Evolutionary conservation across 495 filamentous ascomycete species (phyloP).

Genomic region (Penicillium atrosanguineum): DNA sequence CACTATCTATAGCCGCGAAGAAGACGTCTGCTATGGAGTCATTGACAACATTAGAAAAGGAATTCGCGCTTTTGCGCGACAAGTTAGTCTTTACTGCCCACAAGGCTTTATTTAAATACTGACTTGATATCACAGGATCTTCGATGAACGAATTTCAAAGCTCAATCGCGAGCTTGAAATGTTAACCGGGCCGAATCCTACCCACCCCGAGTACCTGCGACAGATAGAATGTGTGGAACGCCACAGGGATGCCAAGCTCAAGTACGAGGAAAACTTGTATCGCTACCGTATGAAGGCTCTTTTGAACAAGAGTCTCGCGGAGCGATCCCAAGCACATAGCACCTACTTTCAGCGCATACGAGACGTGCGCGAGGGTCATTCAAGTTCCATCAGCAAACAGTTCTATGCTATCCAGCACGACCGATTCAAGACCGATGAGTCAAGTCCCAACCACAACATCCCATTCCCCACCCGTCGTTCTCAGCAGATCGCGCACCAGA

Average conservation of each 20-base stretch:
- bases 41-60: constrained; percentile 71
- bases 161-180: constrained; percentile 81
- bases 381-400: constrained; percentile 76
- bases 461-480: constrained; percentile 67
- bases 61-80: constrained; percentile 81
- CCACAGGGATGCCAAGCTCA: constrained; percentile 73
- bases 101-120: constrained; percentile 12
- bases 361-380: constrained; percentile 73
- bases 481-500: constrained; percentile 73
- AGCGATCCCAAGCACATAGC: constrained; percentile 75
- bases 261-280: constrained; percentile 66
- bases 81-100: constrained; percentile 56
- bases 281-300: constrained; percentile 70
- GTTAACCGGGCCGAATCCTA: constrained; percentile 69
- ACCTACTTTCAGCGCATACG: constrained; percentile 84
- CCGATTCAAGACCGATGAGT: constrained; percentile 74
- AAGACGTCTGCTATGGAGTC: constrained; percentile 81
- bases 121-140: constrained; percentile 55
- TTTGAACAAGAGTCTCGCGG: constrained; percentile 70
- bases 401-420: constrained; percentile 92
- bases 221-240: constrained; percentile 82
- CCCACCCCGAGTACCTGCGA: constrained; percentile 84
- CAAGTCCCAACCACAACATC: constrained; percentile 75
- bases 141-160: constrained; percentile 79
- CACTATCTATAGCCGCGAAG: constrained; percentile 57